These are phyloP conservation scores for Trichoderma reesei DNA, from an alignment of 495 filamentous ascomycete species.

Conservation along the genomic window DNA sequence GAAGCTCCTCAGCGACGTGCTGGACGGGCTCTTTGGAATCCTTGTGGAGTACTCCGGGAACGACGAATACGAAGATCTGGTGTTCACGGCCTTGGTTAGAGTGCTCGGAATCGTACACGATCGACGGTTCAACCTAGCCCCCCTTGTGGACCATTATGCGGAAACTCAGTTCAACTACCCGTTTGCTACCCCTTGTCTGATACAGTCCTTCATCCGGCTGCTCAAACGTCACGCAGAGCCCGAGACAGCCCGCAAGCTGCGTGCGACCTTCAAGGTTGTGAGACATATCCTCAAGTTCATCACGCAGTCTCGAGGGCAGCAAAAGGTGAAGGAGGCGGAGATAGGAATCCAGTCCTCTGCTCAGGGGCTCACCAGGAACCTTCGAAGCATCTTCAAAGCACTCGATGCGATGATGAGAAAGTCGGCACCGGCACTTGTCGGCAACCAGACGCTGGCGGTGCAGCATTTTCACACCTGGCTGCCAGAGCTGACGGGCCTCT, in stretches of 20 bases:
- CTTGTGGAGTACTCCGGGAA: constrained; percentile 79
- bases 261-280: constrained; percentile 92
- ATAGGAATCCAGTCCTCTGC: constrained; percentile 75
- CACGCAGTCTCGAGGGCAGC: constrained; percentile 75
- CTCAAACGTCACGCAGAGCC: constrained; percentile 68
- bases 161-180: constrained; percentile 85
- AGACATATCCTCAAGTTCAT: constrained; percentile 92
- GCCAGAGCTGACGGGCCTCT: constrained; percentile 68
- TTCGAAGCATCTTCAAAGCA: constrained; percentile 79
- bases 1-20: constrained; percentile 80
- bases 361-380: constrained; percentile 70
- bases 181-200: constrained; percentile 83
- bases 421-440: constrained; percentile 71
- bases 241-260: constrained; percentile 70
- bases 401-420: constrained; percentile 85
- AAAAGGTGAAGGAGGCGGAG: constrained; percentile 77
- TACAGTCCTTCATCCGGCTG: constrained; percentile 75
- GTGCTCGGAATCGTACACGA: constrained; percentile 92
- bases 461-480: constrained; percentile 97
- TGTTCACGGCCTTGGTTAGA: constrained; percentile 81
- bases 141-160: constrained; percentile 86
- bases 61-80: constrained; percentile 83
- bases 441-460: constrained; percentile 88
- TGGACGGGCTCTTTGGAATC: constrained; percentile 87
- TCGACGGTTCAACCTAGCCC: constrained; percentile 80